These are phyloP conservation scores for Fraxinus angustifolia DNA, from an alignment of 305 asterid species.

Conservation along the genomic window DNA sequence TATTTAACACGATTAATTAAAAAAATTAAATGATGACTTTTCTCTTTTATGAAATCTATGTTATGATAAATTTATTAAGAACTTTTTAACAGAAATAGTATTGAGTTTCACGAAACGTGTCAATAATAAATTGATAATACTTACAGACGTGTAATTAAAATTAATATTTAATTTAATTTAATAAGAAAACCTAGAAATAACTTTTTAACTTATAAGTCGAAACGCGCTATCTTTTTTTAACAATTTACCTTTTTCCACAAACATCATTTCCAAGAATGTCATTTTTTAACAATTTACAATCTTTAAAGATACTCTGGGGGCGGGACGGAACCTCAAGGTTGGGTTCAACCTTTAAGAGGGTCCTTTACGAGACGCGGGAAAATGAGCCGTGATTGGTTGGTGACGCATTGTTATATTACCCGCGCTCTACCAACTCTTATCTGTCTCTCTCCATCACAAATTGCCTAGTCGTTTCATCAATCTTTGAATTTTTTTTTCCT, in stretches of 20 bases:
- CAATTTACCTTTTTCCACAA: too few relatives aligned
- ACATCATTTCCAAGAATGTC: too few relatives aligned
- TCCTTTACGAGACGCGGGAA: not conserved
- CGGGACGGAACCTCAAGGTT: too few relatives aligned
- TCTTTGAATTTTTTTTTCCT: not conserved
- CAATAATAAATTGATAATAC: not conserved
- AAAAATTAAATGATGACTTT: not conserved
- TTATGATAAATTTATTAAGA: not conserved
- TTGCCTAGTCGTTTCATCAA: not conserved
- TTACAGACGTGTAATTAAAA: too few relatives aligned
- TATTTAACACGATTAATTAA: not conserved
- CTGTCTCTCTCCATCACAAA: not conserved
- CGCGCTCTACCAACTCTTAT: not conserved
- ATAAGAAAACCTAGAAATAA: too few relatives aligned
- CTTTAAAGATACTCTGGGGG: too few relatives aligned
- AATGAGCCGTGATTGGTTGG: not conserved
- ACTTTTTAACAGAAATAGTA: too few relatives aligned
- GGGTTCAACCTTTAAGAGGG: too few relatives aligned
- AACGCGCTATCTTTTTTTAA: too few relatives aligned
- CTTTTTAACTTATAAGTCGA: too few relatives aligned
- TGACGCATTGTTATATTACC: not conserved
- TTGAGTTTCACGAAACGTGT: not conserved
- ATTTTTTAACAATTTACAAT: too few relatives aligned
- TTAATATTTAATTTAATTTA: too few relatives aligned
- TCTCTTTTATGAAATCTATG: not conserved